These are phyloP conservation scores for Kondoa malvinella DNA, from an alignment of 768 basidiomycete genomes.

Conservation along the genomic window DNA sequence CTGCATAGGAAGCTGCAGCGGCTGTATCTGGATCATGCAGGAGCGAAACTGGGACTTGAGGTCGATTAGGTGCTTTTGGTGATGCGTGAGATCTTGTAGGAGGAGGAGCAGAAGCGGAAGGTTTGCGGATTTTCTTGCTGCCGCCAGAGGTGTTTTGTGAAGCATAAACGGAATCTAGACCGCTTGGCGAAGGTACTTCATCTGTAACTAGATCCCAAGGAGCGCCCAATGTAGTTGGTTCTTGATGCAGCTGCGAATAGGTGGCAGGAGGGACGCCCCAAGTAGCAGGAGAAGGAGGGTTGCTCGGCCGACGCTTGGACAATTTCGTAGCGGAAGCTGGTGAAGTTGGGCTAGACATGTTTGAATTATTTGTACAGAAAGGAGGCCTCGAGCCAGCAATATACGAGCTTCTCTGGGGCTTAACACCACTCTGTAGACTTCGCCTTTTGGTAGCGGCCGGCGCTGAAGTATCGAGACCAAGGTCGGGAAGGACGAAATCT, in stretches of 20 bases:
- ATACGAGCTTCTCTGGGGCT: constrained; percentile 1
- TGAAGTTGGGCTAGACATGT: not conserved
- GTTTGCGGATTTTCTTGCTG: not conserved
- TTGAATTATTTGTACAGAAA: not conserved
- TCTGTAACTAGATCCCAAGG: not conserved
- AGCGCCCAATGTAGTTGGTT: not conserved
- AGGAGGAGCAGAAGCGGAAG: not conserved
- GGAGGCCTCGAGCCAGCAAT: constrained; percentile 5
- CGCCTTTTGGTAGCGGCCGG: not conserved
- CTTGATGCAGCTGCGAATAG: not conserved
- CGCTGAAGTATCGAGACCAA: not conserved
- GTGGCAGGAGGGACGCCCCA: not conserved
- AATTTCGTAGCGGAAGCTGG: not conserved
- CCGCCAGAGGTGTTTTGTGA: not conserved
- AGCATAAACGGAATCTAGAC: not conserved
- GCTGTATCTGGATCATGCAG: constrained; percentile 22
- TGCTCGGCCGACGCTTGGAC: not conserved
- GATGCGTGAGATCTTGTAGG: not conserved
- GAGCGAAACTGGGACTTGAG: constrained; percentile 5
- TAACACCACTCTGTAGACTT: not conserved
- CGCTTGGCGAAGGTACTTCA: not conserved
- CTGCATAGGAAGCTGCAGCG: constrained; percentile 17
- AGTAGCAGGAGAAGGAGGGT: not conserved
- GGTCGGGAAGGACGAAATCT: not conserved
- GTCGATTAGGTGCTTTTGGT: not conserved